Evolutionary conservation across 768 basidiomycete species (phyloP), one percentile per base, ranked within the genome.

Genomic region (Boletus eberwhitei): DNA sequence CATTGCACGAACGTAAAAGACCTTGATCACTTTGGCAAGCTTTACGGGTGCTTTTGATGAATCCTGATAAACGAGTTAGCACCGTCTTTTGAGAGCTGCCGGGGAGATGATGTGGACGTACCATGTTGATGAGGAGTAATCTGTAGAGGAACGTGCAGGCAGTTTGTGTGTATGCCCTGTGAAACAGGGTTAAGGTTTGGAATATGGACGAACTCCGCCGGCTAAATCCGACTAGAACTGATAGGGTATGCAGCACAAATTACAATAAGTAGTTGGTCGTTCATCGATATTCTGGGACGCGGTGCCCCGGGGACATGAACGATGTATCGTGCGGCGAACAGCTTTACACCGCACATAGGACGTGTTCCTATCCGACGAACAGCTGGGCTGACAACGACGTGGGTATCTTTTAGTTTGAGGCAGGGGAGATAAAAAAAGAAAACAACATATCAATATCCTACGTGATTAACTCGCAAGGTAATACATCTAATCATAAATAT

Each of bases 21-120:
- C 94, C 90, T 94, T 96, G 80, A 90, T 87, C 63, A 97, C 94
- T 82, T 90, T 93, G 64, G 95, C 97, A 71, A 98, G 92, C 77
- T 98, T 97, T 70, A 97, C 95, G 65, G 91, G 88, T 59, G 85
- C 81, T 87, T 94, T 91, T 72, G 90, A 84, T 66, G 89, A 83
- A 71, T 91, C 90, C 90, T 91, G 29, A 5, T 2, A 3, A 0
- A 34, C 6, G 39, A 0, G 11, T 64, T 11, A 55, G 54, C 1
- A 13, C 2, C 9, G 12, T 22, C 11, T 3, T 31, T 17, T 29
- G 21, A 5, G 17, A 4, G 5, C 3, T 29, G 29, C 9, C 32
- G 34, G 40, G 22, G 1, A 32, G 2, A 17, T 4, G 38, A 14
- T 6, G 38, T 17, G 43, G 50, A 60, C 68, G 24, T 48, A 70